These are phyloP conservation scores for Phylloporus arenicola DNA, from an alignment of 768 basidiomycete genomes.

Conservation along the genomic window DNA sequence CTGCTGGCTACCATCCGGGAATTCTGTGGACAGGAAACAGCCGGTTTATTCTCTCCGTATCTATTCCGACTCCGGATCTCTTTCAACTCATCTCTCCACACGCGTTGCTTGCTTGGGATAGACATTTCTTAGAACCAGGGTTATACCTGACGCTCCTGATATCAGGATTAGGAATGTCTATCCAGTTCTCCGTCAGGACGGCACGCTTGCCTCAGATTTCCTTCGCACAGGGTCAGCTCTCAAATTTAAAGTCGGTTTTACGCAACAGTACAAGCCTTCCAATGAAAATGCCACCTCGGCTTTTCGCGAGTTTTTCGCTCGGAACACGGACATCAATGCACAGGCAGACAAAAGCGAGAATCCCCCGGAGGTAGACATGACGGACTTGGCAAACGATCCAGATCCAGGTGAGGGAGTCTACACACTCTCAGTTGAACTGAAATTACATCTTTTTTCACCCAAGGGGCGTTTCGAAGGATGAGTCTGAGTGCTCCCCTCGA, in stretches of 20 bases:
- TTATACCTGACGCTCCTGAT: constrained; percentile 64
- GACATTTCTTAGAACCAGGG: constrained; percentile 49
- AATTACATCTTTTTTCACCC: background rate
- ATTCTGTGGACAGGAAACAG: background rate
- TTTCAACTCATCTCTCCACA: constrained; percentile 52
- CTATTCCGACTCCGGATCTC: constrained; percentile 49
- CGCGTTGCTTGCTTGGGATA: constrained; percentile 72
- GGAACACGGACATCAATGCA: background rate
- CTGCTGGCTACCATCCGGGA: background rate
- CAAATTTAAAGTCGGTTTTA: background rate
- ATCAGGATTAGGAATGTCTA: constrained; percentile 27
- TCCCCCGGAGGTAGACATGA: background rate
- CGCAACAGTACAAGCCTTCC: background rate
- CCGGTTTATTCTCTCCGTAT: constrained; percentile 52
- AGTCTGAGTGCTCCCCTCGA: background rate
- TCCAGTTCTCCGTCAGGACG: background rate
- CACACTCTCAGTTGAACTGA: background rate
- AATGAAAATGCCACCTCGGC: background rate
- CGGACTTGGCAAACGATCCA: background rate
- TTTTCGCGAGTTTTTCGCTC: background rate
- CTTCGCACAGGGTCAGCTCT: background rate
- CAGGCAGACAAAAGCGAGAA: background rate
- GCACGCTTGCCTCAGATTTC: background rate
- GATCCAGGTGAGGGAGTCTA: background rate
- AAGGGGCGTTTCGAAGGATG: background rate